Evolutionary conservation across 176 grass and related monocot species (phyloP), one percentile per base, ranked within the genome.

Genomic region (Coix lacrymajobi): DNA sequence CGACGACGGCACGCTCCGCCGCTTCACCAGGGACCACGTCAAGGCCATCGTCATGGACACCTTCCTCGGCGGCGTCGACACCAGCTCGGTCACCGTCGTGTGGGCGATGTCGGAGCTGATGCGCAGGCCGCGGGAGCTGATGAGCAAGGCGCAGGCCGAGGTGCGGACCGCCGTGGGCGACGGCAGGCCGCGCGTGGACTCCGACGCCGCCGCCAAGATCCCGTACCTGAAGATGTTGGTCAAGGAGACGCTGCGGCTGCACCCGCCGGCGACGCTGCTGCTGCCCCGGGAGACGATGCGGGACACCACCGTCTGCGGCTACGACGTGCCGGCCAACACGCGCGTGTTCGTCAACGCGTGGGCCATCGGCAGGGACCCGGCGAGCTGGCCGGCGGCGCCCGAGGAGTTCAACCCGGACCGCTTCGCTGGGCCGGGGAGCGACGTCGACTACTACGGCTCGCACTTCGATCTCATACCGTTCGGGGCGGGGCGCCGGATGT

Each of bases 361-460:
- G 86, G 86, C 86, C 4, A 78, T 88, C 24, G 80, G 80, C 2
- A 52, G 81, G 56, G 81, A 88, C 28, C 81, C 87, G 20, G 75
- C 70, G 39, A 84, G 62, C 64, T 89, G 87, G 81, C 5, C 22
- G 0, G 15, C 19, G 19, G 15, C 19, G 19, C 8, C 87, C 0
- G 87, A 89, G 81, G 81, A 67, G 46, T 89, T 89, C 87, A 6
- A 58, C 3, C 87, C 87, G 58, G 75, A 89, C 3, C 79, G 81
- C 30, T 89, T 89, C 56, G 14, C 29, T n/a, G n/a, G n/a, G n/a
- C n/a, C n/a, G 15, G 45, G 1, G 5, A 74, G 44, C 29, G 46
- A 36, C 22, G 48, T 73, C 2, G 87, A 89, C 30, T 89, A 66
- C 17, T 69, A 68, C 33, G 87, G 87, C 12, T 54, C n/a, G 24